A percentile compares a stretch with the other conserved stretches of the same genome.
phyloP scores from a whole-genome alignment of 345 rosid genomes.

The Lepidium sativum region DNA sequence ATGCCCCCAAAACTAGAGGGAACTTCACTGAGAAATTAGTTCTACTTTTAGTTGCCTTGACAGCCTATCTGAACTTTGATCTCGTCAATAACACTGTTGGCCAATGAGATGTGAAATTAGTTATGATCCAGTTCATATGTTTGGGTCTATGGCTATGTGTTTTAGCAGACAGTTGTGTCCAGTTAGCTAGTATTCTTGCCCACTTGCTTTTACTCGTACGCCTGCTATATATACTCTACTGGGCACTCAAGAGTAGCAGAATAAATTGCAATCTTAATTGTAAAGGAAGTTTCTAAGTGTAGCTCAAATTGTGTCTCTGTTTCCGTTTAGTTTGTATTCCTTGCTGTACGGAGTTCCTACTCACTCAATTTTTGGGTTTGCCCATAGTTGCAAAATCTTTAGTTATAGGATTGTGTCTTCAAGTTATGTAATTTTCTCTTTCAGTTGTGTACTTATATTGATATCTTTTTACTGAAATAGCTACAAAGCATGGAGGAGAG shows the following conservation, averaged over 20 bases:
- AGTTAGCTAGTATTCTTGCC: not conserved
- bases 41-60: not conserved
- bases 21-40: not conserved
- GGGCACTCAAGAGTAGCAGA: not conserved
- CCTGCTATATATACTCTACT: not conserved
- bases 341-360: not conserved
- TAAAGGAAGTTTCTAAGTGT: not conserved
- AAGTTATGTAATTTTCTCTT: not conserved
- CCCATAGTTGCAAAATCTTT: not conserved
- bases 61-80: not conserved
- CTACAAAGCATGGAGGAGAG: conserved; percentile 86
- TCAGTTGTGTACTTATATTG: not conserved
- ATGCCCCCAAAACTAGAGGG: not conserved
- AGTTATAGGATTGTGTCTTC: not conserved
- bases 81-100: not conserved
- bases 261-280: not conserved
- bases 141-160: not conserved
- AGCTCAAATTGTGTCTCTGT: not conserved
- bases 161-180: not conserved
- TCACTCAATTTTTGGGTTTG: not conserved
- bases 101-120: not conserved
- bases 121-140: conserved; percentile 5
- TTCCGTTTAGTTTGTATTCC: not conserved
- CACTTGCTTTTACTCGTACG: not conserved
- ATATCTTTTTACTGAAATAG: conserved; percentile 37